Evolutionary conservation across 352 stramenopile genomes (phyloP).

Genomic region (Blastocystis sp.): DNA sequence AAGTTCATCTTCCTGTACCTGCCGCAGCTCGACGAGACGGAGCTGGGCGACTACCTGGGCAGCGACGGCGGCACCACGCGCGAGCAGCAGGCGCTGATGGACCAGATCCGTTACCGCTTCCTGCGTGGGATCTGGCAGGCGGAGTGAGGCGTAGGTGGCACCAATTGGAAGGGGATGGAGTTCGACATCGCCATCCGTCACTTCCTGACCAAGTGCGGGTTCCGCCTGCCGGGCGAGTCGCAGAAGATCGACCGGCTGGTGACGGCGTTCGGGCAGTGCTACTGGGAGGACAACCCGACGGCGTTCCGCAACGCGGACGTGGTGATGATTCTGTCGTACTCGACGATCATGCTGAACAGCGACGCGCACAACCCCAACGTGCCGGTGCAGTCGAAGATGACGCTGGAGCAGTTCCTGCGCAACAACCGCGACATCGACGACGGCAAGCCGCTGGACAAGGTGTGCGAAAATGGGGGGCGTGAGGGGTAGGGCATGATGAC

Average conservation of each 20-base stretch:
- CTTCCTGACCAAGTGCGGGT: conserved; percentile 93
- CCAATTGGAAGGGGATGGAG: conserved; percentile 79
- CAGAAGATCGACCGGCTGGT: conserved; percentile 97
- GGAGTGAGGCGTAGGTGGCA: conserved; percentile 72
- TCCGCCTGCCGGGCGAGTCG: conserved; percentile 89
- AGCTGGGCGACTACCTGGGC: conserved; percentile 91
- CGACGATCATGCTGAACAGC: conserved; percentile 99
- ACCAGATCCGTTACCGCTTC: conserved; percentile 89
- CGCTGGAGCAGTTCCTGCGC: conserved; percentile 87
- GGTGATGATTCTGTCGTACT: conserved; percentile 87
- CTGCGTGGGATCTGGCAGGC: conserved; percentile 91
- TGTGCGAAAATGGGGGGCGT: background rate
- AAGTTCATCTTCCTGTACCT: conserved; percentile 90
- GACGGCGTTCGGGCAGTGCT: conserved; percentile 92
- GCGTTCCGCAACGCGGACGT: conserved; percentile 80
- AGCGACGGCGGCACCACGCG: conserved; percentile 77
- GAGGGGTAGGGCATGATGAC: conserved; percentile 14
- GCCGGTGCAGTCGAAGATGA: conserved; percentile 88
- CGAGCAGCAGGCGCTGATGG: conserved; percentile 81
- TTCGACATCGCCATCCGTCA: conserved; percentile 91
- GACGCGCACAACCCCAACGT: conserved; percentile 87
- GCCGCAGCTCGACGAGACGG: conserved; percentile 83
- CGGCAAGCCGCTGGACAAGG: conserved; percentile 81
- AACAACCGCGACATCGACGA: conserved; percentile 95
- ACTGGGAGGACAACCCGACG: conserved; percentile 89